phyloP scores from a whole-genome alignment of 345 rosid genomes.

The Sisymbrium altissimum region DNA sequence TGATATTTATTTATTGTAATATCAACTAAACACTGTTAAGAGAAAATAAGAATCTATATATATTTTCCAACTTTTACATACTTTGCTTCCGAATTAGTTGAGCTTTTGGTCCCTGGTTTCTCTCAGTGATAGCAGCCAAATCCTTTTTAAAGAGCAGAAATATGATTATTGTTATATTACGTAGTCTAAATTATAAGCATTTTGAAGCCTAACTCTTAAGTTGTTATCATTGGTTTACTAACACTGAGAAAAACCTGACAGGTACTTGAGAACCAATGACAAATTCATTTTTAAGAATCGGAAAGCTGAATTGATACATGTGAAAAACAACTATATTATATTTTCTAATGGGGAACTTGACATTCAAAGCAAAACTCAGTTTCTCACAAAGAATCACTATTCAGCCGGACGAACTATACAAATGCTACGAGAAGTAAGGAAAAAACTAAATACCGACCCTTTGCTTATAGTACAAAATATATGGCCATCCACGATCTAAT shows the following conservation, averaged over 20 bases:
- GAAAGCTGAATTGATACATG: neutral
- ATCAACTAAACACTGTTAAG: neutral
- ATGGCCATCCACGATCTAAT: constrained; percentile 1
- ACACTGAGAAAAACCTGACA: constrained; percentile 12
- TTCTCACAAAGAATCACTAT: too few species aligned
- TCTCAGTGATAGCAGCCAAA: neutral
- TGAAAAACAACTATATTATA: neutral
- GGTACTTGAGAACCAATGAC: constrained; percentile 8
- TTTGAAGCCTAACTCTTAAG: constrained; percentile 12
- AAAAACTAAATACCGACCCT: neutral
- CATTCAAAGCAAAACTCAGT: constrained; percentile 3
- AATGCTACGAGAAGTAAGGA: neutral
- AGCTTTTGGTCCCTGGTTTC: neutral
- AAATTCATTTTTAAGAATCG: neutral
- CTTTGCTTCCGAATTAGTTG: constrained; percentile 7
- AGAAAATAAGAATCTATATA: neutral
- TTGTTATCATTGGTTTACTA: constrained; percentile 20
- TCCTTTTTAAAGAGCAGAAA: constrained; percentile 19
- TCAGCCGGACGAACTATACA: neutral
- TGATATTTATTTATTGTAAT: neutral
- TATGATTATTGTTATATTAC: too few species aligned
- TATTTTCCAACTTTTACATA: neutral
- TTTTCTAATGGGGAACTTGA: neutral
- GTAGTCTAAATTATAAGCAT: neutral
- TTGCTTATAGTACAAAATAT: neutral